These are phyloP conservation scores for Tylopilus subfusipes DNA, from an alignment of 768 basidiomycete genomes.

Conservation along the genomic window DNA sequence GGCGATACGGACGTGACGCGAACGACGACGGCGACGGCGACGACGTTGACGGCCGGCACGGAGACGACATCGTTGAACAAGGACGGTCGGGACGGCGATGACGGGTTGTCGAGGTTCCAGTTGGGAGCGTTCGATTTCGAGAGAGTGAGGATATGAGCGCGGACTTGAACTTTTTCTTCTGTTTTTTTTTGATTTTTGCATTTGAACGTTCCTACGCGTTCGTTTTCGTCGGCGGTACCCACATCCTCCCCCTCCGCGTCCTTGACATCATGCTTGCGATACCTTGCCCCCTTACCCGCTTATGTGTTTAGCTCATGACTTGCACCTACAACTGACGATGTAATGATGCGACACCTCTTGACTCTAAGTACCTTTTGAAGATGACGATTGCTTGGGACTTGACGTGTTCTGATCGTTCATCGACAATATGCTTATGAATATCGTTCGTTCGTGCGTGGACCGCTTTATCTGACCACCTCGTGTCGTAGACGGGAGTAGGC, in stretches of 20 bases:
- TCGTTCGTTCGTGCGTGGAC: too few species aligned
- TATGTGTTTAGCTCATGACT: not conserved
- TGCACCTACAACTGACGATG: slow-evolving; percentile 4
- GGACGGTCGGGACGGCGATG: slow-evolving; percentile 12
- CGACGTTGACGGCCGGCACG: slow-evolving; percentile 18
- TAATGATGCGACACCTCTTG: slow-evolving; percentile 13
- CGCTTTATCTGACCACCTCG: too few species aligned
- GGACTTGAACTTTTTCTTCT: not conserved
- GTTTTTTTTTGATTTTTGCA: not conserved
- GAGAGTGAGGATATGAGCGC: slow-evolving; percentile 6
- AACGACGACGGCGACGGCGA: slow-evolving; percentile 21
- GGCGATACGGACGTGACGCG: slow-evolving; percentile 29
- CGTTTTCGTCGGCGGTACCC: slow-evolving; percentile 12
- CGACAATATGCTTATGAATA: not conserved
- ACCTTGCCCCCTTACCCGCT: not conserved
- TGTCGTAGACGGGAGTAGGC: too few species aligned
- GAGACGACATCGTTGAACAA: slow-evolving; percentile 9
- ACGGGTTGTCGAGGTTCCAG: slow-evolving; percentile 8
- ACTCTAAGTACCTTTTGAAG: not conserved
- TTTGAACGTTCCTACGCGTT: not conserved
- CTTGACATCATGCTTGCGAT: slow-evolving; percentile 10
- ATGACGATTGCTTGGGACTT: not conserved
- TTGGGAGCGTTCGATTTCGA: slow-evolving; percentile 25
- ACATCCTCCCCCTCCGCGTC: not conserved
- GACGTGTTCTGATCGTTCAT: not conserved